Base-by-base conservation (phyloP, 805 yeast species). In the Wickerhamiella australiensis region DNA sequence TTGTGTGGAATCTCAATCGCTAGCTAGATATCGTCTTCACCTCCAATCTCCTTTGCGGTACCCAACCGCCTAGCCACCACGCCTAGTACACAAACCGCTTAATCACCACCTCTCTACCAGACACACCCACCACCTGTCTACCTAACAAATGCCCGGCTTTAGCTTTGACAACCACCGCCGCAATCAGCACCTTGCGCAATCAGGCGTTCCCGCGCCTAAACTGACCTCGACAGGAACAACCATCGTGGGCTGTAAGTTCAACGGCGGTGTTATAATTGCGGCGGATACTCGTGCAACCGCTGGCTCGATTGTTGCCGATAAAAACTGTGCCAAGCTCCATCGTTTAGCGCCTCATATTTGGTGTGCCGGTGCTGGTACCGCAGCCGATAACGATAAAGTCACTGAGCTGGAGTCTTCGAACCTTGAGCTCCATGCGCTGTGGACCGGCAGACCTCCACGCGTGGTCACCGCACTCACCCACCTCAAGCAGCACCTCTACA, bases 301-400 rank as follows among this genome's bases (percentile, higher is more conserved):
- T 33, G 98, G 98, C 12, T 82, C 81, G 52, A 86, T 92, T 58
- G 97, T 92, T 31, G 98, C 98, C 6, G 97, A 92, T 69, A 92
- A 92, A 72, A 92, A 92, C 71, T 88, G 96, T 74, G 96, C 87
- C 63, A 90, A 90, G 68, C 73, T 92, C 56, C 96, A 90, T 68
- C 71, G 94, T 58, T 74, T 88, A 56, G 76, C 95, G 5, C 95
- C 96, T 8, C 77, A 75, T 61, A 87, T 88, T 64, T 90, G 96
- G 96, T 90, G 98, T 79, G 98, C 98, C 47, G 98, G 98, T 61
- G 98, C 98, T 2, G 98, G 98, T 66, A 92, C 98, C n/a, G 98
- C 98, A 26, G 97, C 98, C 6, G 98, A 92, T 65, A 92, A 96
- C 11, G 97, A 92, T 66, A 86, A 87, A 79, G 97, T 92, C 36